These are phyloP conservation scores for Castanea crenata DNA, from an alignment of 306 rosid species.

Conservation along the genomic window DNA sequence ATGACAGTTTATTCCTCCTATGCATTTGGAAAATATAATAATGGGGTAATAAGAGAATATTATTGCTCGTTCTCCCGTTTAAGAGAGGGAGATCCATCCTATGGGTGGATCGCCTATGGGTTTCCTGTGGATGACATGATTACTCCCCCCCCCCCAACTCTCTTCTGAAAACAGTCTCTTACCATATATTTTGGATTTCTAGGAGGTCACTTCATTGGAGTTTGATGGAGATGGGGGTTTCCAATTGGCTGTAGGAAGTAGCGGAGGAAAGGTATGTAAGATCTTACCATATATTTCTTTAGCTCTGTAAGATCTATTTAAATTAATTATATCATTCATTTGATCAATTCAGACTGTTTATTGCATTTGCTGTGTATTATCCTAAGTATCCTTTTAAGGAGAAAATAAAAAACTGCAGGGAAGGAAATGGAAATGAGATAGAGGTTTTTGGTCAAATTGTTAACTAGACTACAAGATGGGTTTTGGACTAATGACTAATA, in stretches of 20 bases:
- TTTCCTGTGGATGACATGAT: slow-evolving; percentile 3
- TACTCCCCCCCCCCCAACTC: slow-evolving; percentile 4
- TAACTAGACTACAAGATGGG: neutral
- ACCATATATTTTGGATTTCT: slow-evolving; percentile 15
- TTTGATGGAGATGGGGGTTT: slow-evolving; percentile 77
- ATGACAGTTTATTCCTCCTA: neutral
- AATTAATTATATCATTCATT: neutral
- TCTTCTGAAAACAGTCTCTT: slow-evolving; percentile 7
- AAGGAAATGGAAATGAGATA: neutral
- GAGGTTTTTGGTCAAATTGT: neutral
- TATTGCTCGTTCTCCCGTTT: neutral
- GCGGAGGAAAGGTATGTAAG: slow-evolving; percentile 77
- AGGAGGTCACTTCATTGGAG: slow-evolving; percentile 93
- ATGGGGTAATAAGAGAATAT: neutral
- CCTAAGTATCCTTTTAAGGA: neutral
- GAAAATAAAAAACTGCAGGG: neutral
- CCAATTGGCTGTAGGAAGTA: slow-evolving; percentile 91
- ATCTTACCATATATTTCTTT: neutral
- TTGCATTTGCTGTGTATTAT: neutral
- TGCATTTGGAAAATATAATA: neutral
- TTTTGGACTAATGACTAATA: neutral
- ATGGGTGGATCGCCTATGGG: neutral
- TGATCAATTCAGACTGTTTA: neutral
- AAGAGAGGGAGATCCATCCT: neutral
- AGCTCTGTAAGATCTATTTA: neutral